phyloP scores from a whole-genome alignment of 371 early-diverging fungal species.

The Lichtheimia corymbifera region DNA sequence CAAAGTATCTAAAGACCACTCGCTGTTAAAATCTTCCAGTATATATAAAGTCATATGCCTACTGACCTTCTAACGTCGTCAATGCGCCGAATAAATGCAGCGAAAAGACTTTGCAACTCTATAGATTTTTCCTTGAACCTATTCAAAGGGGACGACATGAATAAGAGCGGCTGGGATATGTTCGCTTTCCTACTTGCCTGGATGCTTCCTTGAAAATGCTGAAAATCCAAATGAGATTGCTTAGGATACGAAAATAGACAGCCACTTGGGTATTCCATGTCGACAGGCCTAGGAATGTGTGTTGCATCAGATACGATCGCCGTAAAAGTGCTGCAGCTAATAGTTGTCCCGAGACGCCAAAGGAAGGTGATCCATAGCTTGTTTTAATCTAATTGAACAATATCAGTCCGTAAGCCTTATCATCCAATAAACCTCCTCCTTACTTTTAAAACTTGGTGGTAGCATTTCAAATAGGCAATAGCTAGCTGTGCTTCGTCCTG shows the following conservation, averaged over 20 bases:
- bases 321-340: slow-evolving; percentile 45
- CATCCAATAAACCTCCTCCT: neutral
- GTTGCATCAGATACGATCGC: slow-evolving; percentile 64
- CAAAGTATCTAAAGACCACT: neutral
- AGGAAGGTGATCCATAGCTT: slow-evolving; percentile 39
- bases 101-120: slow-evolving; percentile 31
- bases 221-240: slow-evolving; percentile 58
- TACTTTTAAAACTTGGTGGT: slow-evolving; percentile 39
- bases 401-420: neutral
- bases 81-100: slow-evolving; percentile 34
- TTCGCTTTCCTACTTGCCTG: slow-evolving; percentile 25
- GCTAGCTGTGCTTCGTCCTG: slow-evolving; percentile 27
- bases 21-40: neutral
- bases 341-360: slow-evolving; percentile 42
- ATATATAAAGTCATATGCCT: neutral
- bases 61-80: slow-evolving; percentile 30
- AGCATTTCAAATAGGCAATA: slow-evolving; percentile 55
- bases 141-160: too few relatives aligned
- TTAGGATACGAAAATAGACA: slow-evolving; percentile 51
- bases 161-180: too few relatives aligned
- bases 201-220: slow-evolving; percentile 50
- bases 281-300: slow-evolving; percentile 62
- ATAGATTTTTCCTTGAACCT: neutral
- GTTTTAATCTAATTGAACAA: slow-evolving; percentile 35
- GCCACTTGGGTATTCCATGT: slow-evolving; percentile 40